Percentiles rank a stretch among this genome's conserved stretches.
These are phyloP conservation scores for Laguncularia racemosa DNA, from an alignment of 345 rosid genomes.

Conservation along the genomic window DNA sequence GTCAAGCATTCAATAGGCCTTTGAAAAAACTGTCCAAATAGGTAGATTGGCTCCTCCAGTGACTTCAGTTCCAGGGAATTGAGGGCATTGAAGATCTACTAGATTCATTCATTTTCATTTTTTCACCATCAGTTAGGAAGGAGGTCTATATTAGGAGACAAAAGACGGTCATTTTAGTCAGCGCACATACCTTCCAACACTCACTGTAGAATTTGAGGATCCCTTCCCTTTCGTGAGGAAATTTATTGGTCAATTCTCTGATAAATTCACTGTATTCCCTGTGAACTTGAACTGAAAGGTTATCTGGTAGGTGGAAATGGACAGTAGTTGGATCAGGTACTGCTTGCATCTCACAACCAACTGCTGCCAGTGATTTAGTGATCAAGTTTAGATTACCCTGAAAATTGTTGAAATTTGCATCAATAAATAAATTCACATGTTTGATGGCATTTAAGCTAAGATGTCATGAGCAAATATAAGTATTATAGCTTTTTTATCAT, in stretches of 20 bases:
- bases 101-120: slow-evolving; percentile 3
- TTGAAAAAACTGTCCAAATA: slow-evolving; percentile 90
- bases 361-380: slow-evolving; percentile 80
- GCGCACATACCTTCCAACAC: slow-evolving; percentile 79
- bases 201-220: slow-evolving; percentile 67
- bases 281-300: slow-evolving; percentile 73
- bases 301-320: slow-evolving; percentile 83
- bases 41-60: slow-evolving; percentile 91
- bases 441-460: no score
- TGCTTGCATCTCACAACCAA: slow-evolving; percentile 83
- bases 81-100: slow-evolving; percentile 78
- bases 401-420: slow-evolving; percentile 19
- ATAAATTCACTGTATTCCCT: slow-evolving; percentile 63
- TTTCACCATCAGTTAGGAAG: background rate
- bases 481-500: no score
- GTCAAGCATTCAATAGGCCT: slow-evolving; percentile 87
- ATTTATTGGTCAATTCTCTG: slow-evolving; percentile 51
- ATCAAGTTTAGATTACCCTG: slow-evolving; percentile 94
- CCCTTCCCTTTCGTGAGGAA: slow-evolving; percentile 88
- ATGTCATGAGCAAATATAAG: no score
- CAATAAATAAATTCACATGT: background rate
- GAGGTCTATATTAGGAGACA: background rate
- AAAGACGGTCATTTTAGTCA: slow-evolving; percentile 17
- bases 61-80: slow-evolving; percentile 91
- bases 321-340: slow-evolving; percentile 94